These are phyloP conservation scores for Clonostachys rhizophaga DNA, from an alignment of 2,329 filamentous ascomycete genomes.

Conservation along the genomic window DNA sequence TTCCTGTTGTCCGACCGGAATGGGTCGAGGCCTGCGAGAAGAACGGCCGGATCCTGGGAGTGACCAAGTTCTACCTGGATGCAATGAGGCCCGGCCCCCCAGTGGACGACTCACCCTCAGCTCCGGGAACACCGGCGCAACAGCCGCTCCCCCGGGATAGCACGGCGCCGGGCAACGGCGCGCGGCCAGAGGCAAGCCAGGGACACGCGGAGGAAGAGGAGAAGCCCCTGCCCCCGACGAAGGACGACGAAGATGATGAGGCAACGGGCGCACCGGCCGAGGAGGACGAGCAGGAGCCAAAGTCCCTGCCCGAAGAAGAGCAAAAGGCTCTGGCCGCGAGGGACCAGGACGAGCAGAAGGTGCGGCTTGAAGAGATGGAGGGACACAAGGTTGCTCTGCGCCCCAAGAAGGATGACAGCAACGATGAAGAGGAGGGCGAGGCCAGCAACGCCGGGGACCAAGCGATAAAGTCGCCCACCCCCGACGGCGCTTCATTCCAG, in stretches of 20 bases:
- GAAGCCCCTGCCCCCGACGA: slow-evolving; percentile 7
- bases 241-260: slow-evolving; percentile 13
- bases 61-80: slow-evolving; percentile 93
- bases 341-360: slow-evolving; percentile 47
- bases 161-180: slow-evolving; percentile 15
- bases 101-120: slow-evolving; percentile 22
- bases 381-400: slow-evolving; percentile 48
- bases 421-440: slow-evolving; percentile 24
- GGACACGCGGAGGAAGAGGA: slow-evolving; percentile 17
- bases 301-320: slow-evolving; percentile 13
- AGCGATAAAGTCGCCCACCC: slow-evolving; percentile 30
- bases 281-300: slow-evolving; percentile 6
- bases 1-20: slow-evolving; percentile 92
- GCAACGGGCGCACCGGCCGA: slow-evolving; percentile 8
- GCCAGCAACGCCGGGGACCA: slow-evolving; percentile 22
- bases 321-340: slow-evolving; percentile 22
- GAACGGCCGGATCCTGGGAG: slow-evolving; percentile 86
- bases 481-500: slow-evolving; percentile 57
- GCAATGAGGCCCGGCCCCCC: slow-evolving; percentile 51
- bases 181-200: slow-evolving; percentile 9
- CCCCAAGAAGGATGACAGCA: slow-evolving; percentile 24
- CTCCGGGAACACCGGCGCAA: slow-evolving; percentile 10
- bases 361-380: slow-evolving; percentile 49
- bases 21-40: slow-evolving; percentile 97
- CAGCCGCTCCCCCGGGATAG: slow-evolving; percentile 25